Evolutionary conservation across 2,329 filamentous ascomycete genomes (phyloP).

Genomic region (Cordyceps tenuipes): DNA sequence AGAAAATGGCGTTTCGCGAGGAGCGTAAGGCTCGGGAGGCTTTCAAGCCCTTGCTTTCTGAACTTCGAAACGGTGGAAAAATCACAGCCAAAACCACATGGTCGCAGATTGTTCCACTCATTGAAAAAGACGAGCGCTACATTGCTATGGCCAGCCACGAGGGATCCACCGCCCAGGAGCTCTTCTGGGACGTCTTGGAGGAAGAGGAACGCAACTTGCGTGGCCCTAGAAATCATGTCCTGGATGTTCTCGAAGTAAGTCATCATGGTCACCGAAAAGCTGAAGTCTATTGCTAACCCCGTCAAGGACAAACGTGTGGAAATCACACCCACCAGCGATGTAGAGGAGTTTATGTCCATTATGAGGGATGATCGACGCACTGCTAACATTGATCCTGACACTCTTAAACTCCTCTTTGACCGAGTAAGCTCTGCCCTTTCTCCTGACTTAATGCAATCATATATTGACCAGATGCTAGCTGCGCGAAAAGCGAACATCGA

Average conservation of each 20-base stretch:
- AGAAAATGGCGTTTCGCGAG: slow-evolving; percentile 67
- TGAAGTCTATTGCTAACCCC: slow-evolving; percentile 26
- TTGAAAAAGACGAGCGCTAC: slow-evolving; percentile 78
- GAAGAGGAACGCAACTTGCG: slow-evolving; percentile 86
- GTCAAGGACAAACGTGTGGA: slow-evolving; percentile 81
- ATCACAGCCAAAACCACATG: slow-evolving; percentile 89
- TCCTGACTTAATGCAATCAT: background rate
- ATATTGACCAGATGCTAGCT: slow-evolving; percentile 40
- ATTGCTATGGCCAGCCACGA: slow-evolving; percentile 71
- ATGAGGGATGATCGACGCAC: slow-evolving; percentile 83
- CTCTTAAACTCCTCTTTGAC: slow-evolving; percentile 73
- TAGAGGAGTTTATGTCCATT: slow-evolving; percentile 78
- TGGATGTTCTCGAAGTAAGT: slow-evolving; percentile 81
- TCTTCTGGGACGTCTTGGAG: slow-evolving; percentile 94
- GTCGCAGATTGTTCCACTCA: slow-evolving; percentile 66
- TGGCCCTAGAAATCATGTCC: slow-evolving; percentile 69
- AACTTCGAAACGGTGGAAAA: slow-evolving; percentile 66
- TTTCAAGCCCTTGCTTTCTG: slow-evolving; percentile 65
- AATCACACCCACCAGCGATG: slow-evolving; percentile 74
- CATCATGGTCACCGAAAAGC: slow-evolving; percentile 11
- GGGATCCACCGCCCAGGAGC: slow-evolving; percentile 77
- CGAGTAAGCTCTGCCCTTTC: slow-evolving; percentile 45
- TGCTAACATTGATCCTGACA: slow-evolving; percentile 75
- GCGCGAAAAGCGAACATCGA: slow-evolving; percentile 75
- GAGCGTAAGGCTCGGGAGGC: slow-evolving; percentile 82